Evolutionary conservation across 1,284 basidiomycete species (phyloP).

Genomic region (Ustilago tritici): DNA sequence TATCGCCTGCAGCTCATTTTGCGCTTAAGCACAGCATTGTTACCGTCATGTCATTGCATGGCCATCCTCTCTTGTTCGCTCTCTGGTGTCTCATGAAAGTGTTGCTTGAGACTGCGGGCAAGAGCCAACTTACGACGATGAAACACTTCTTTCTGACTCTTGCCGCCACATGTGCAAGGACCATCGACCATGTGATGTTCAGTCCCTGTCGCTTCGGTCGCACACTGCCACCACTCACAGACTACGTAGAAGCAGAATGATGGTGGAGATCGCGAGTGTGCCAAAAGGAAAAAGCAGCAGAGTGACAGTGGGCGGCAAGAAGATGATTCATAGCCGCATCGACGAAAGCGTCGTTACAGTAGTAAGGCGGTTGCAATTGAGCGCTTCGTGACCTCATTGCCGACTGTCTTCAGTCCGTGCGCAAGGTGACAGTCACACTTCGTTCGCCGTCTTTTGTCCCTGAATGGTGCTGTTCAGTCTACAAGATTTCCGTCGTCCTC

Average conservation of each 20-base stretch:
- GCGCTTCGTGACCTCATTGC: slow-evolving; percentile 26
- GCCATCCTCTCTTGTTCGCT: too few relatives aligned
- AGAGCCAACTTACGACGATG: background rate
- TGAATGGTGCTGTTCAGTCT: background rate
- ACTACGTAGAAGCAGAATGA: background rate
- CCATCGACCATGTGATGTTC: slow-evolving; percentile 1
- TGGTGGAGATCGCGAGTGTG: background rate
- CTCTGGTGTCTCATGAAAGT: too few relatives aligned
- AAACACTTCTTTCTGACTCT: background rate
- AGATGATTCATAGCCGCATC: slow-evolving; percentile 24
- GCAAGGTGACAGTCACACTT: background rate
- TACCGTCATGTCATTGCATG: background rate
- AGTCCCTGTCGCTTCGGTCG: background rate
- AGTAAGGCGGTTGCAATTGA: background rate
- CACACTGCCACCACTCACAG: background rate
- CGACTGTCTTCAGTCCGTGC: slow-evolving; percentile 22
- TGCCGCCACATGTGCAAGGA: background rate
- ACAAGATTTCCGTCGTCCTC: slow-evolving; percentile 4
- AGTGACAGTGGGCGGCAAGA: background rate
- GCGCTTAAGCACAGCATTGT: slow-evolving; percentile 5
- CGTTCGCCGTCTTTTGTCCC: background rate
- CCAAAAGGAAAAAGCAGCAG: background rate
- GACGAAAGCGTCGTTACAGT: background rate
- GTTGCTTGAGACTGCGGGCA: too few relatives aligned
- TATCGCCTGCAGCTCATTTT: slow-evolving; percentile 15